Base-by-base conservation (phyloP, 2,329 filamentous ascomycete species). In the Venturia nashicola region DNA sequence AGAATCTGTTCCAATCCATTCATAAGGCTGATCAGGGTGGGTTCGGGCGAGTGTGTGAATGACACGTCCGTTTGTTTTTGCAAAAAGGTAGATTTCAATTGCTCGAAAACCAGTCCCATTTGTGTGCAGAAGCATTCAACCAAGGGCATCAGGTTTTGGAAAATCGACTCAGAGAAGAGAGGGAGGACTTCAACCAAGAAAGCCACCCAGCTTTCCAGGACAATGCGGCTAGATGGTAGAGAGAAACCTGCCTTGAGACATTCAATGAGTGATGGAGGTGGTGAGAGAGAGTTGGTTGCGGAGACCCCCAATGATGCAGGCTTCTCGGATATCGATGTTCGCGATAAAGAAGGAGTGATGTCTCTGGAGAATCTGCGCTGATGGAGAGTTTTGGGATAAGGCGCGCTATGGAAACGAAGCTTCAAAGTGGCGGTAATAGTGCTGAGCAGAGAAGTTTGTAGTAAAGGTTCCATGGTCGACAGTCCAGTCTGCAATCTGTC, bases 1-100 rank as follows among this genome's bases (percentile, higher is more conserved):
- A 99, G 79, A 32, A 96, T 87, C 70, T 95, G 91, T 74, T 99
- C 94, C 1, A 99, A 81, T 0, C 91, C 94, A 67, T 95, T 93
- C n/a, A 99, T 80, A 1, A 99, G 79, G n/a, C 88, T 87, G 59
- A 95, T 90, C 0, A 93, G 76, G 0, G 88, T 89, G 0, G 88
- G 83, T 74, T 90, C 91, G 6, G 83, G 90, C 61, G 77, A 81
- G 63, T 78, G 69, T 64, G 72, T 69, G 2, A 72, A 71, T 3
- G 70, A 67, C 20, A 65, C 65, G 3, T 66, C 60, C 66, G 72
- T 61, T 62, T 76, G 70, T 68, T 67, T 68, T 5, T 20, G 27
- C 57, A 77, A 68, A 69, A 92, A 93, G 0, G 85, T 84, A 11
- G 75, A 76, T 68, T 88, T 85, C 6, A 97, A 79, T 57, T 85